Conservation (phyloP, 805 yeast genomes). For the Candida tallmaniae region DNA sequence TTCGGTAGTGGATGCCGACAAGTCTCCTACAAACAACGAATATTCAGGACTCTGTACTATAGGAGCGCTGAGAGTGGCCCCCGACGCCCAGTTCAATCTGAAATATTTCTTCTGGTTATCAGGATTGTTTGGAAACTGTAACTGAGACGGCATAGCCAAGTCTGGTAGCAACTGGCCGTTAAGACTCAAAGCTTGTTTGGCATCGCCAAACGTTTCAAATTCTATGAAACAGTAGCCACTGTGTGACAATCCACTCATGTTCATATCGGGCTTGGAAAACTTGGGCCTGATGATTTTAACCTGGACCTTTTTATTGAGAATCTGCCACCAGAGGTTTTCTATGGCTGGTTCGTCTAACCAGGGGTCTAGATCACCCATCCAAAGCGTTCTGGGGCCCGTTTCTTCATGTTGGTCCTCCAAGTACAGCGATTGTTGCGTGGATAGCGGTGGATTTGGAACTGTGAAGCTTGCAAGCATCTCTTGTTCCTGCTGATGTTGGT, state of each 20-base stretch:
- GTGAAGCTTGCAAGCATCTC: constrained; percentile 35
- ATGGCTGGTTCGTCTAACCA: constrained; percentile 65
- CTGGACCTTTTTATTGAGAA: constrained; percentile 49
- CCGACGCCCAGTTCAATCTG: constrained; percentile 80
- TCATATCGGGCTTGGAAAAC: constrained; percentile 17
- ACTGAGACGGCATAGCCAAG: constrained; percentile 43
- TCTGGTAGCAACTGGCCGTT: constrained; percentile 67
- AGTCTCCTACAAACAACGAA: constrained; percentile 79
- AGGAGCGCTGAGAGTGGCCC: constrained; percentile 70
- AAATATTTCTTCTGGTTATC: constrained; percentile 56
- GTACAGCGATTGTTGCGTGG: constrained; percentile 29
- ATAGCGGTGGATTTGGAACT: constrained; percentile 39
- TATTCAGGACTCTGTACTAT: constrained; percentile 71
- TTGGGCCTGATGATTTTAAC: constrained; percentile 63
- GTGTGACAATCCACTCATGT: constrained; percentile 22
- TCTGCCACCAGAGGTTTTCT: constrained; percentile 53
- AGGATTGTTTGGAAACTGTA: constrained; percentile 35
- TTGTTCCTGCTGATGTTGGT: constrained; percentile 42
- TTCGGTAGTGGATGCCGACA: constrained; percentile 74
- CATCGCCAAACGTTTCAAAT: constrained; percentile 63
- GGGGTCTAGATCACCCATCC: constrained; percentile 90
- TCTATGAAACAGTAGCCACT: constrained; percentile 77
- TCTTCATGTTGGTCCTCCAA: constrained; percentile 5
- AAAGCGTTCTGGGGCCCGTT: constrained; percentile 63
- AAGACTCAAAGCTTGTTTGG: constrained; percentile 60